Conservation (phyloP, 2,329 filamentous ascomycete genomes). For the Fusarium compactum region DNA sequence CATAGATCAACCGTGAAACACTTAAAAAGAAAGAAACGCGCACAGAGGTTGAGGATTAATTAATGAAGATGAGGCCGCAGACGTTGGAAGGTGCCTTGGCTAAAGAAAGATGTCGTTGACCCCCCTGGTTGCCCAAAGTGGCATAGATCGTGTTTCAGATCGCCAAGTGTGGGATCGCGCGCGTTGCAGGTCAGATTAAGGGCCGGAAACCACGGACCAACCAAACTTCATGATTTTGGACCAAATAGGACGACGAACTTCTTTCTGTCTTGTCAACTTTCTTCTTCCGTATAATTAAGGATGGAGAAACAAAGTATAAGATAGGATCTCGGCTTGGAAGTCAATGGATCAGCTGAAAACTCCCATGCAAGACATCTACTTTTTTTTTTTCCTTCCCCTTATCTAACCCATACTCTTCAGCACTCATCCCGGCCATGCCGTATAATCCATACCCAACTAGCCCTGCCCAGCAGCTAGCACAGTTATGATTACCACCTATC, state of each 20-base stretch:
- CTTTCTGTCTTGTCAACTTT: background rate
- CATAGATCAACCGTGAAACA: conserved; percentile 18
- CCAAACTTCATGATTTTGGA: conserved; percentile 18
- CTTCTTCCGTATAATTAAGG: background rate
- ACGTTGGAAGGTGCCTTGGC: conserved; percentile 27
- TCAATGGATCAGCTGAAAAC: background rate
- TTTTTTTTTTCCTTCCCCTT: conserved; percentile 14
- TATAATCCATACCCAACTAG: background rate
- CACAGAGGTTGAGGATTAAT: conserved; percentile 19
- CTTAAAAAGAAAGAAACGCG: conserved; percentile 29
- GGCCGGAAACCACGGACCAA: conserved; percentile 20
- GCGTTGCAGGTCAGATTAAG: conserved; percentile 39
- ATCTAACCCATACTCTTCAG: background rate
- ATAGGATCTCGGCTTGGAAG: background rate
- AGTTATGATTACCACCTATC: background rate
- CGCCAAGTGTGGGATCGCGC: conserved; percentile 23
- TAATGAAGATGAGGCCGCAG: conserved; percentile 14
- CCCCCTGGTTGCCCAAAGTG: conserved; percentile 7
- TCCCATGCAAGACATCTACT: conserved; percentile 8
- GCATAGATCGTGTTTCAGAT: conserved; percentile 31
- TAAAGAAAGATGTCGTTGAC: conserved; percentile 1
- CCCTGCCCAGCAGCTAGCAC: background rate
- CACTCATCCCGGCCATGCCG: conserved; percentile 23
- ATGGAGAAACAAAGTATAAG: background rate
- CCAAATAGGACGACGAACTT: background rate